Percentiles rank a stretch among this genome's conserved stretches.
These are phyloP conservation scores for Stephanodiscus triporus DNA, from an alignment of 108 stramenopile genomes.

Conservation along the genomic window DNA sequence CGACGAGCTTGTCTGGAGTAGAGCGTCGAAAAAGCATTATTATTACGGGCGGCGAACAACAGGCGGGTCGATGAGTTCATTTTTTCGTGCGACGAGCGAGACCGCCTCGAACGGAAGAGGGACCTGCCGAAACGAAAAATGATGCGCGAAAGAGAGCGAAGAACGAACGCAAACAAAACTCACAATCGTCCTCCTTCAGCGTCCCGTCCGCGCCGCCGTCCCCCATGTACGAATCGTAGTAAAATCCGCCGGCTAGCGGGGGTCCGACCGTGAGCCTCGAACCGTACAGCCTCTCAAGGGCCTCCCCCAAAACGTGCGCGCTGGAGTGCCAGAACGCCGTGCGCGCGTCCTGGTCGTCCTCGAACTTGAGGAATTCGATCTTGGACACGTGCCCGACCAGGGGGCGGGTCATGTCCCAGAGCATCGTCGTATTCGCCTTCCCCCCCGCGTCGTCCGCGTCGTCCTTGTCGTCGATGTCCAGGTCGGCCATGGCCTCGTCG, in stretches of 20 bases:
- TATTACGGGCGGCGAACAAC: neutral
- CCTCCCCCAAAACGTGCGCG: constrained; percentile 97
- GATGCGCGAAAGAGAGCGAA: constrained; percentile 5
- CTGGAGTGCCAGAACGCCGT: constrained; percentile 99
- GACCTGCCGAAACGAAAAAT: neutral
- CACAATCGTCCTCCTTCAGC: constrained; percentile 92
- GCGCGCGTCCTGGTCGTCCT: constrained; percentile 87
- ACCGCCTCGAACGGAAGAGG: neutral
- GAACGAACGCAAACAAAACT: constrained; percentile 28
- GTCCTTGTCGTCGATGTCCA: constrained; percentile 58
- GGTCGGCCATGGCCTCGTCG: constrained; percentile 76
- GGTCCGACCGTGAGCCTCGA: constrained; percentile 96
- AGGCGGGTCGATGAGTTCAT: too few species aligned
- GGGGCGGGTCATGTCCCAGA: constrained; percentile 98
- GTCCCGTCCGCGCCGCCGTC: constrained; percentile 52
- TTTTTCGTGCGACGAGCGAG: neutral
- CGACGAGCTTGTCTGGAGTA: constrained; percentile 66
- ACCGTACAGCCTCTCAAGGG: constrained; percentile 95
- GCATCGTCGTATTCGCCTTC: constrained; percentile 59
- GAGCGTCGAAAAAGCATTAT: neutral
- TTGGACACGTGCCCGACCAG: constrained; percentile 88
- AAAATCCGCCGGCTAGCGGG: constrained; percentile 95
- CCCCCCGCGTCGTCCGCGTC: constrained; percentile 33
- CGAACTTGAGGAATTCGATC: constrained; percentile 92
- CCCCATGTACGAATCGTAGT: constrained; percentile 99